Base-by-base conservation (phyloP, 2,329 filamentous ascomycete species). In the Cordyceps militaris region DNA sequence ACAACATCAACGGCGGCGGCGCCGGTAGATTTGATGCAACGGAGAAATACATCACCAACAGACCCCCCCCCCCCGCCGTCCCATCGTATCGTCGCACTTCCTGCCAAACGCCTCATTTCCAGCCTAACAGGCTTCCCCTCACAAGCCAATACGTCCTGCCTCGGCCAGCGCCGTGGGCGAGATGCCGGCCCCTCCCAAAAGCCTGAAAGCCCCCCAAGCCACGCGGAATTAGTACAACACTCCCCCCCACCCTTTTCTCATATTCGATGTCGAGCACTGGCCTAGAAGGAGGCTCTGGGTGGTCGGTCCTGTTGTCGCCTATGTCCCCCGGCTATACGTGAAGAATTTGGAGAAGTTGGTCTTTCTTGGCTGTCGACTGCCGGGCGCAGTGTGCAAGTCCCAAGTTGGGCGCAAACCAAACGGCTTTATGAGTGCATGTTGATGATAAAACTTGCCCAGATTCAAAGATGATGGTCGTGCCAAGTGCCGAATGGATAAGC, bases 31-130 rank as follows among this genome's bases (percentile, higher is more conserved):
- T 8, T n/a, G 26, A 44, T 38, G 21, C 8, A 34, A 52, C 26
- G 24, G 24, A 26, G 49, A 16, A 16, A n/a, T 30, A 24, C 28
- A 44, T 32, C 38, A 34, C 50, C 50, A 44, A 53, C 40, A 53
- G 26, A 16, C 32, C 11, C 21, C n/a, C 40, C 32, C 11, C 21
- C n/a, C 40, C 26, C 34, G 34, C 34, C 34, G 38, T 28, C 26
- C 43, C 52, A 55, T 55, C 52, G 52, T 55, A 47, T 55, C 42
- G 42, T 55, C 52, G 52, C 42, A 46, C 32, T 28, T 43, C 14
- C 21, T 23, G 16, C 10, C 24, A 19, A n/a, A 19, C 14, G 42
- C 52, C 52, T 44, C 52, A 26, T 46, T 46, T 46, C n/a, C 28
- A 26, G 34, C 34, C n/a, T 38, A 13, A 38, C 34, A 38, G 34